Evolutionary conservation across 2,329 filamentous ascomycete genomes (phyloP).

Genomic region (Colletotrichum spinosum): DNA sequence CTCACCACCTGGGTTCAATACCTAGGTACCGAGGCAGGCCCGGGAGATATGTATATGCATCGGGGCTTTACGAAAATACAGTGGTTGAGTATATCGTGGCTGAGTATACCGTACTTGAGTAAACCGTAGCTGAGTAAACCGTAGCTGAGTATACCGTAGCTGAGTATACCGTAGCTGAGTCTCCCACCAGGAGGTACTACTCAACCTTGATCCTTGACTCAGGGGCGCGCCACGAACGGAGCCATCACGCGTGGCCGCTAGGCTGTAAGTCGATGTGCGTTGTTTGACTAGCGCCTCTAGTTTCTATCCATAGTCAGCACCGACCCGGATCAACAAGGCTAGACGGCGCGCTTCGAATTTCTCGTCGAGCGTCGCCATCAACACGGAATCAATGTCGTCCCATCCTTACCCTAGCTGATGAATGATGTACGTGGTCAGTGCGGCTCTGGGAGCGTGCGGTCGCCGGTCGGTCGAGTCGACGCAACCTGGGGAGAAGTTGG

Average conservation of each 20-base stretch:
- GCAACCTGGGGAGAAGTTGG: not conserved
- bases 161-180: too few species aligned
- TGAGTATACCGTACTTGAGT: too few species aligned
- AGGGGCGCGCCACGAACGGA: slow-evolving; percentile 27
- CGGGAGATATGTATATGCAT: too few species aligned
- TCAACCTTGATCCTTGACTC: slow-evolving; percentile 23
- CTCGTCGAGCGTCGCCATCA: slow-evolving; percentile 17
- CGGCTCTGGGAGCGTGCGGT: slow-evolving; percentile 4
- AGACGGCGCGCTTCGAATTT: slow-evolving; percentile 22
- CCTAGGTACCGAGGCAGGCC: too few species aligned
- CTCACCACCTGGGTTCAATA: too few species aligned
- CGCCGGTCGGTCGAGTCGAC: not conserved
- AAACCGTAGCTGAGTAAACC: too few species aligned
- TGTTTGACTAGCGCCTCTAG: slow-evolving; percentile 24
- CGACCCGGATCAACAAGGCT: slow-evolving; percentile 12
- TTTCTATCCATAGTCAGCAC: slow-evolving; percentile 11
- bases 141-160: too few species aligned
- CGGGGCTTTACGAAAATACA: too few species aligned
- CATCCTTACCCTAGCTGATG: slow-evolving; percentile 2
- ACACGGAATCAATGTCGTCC: slow-evolving; percentile 1
- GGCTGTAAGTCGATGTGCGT: slow-evolving; percentile 4
- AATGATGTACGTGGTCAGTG: slow-evolving; percentile 11
- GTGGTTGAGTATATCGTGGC: too few species aligned
- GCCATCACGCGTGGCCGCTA: slow-evolving; percentile 26
- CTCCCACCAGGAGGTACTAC: not conserved